Percentiles rank a stretch among this genome's conserved stretches.
Evolutionary conservation across 495 filamentous ascomycete species (phyloP).

Genomic region (Neurospora sublineolata): DNA sequence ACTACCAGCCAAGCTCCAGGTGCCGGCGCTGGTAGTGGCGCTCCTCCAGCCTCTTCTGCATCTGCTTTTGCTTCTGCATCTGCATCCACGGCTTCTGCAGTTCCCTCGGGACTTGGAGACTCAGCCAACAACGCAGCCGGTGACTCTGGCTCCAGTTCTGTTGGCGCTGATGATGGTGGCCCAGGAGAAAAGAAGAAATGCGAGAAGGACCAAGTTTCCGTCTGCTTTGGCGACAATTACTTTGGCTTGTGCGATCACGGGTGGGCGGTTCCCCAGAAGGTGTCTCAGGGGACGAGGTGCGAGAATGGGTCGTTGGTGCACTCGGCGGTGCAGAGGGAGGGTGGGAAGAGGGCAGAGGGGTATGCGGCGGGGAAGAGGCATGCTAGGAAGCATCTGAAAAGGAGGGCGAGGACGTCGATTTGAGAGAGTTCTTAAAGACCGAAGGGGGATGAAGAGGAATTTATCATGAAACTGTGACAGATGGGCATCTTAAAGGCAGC

Average conservation of each 20-base stretch:
- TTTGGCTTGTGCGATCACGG: constrained; percentile 15
- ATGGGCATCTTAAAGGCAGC: neutral
- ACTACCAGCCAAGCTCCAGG: neutral
- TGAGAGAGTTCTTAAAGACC: neutral
- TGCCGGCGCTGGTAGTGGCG: neutral
- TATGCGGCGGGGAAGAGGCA: neutral
- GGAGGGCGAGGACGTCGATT: neutral
- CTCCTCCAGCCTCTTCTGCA: neutral
- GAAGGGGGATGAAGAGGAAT: neutral
- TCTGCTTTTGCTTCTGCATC: neutral
- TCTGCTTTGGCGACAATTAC: neutral
- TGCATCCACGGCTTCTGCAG: neutral
- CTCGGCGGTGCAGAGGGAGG: neutral
- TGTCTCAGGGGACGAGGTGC: constrained; percentile 11
- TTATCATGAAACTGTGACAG: neutral
- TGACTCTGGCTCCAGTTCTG: neutral
- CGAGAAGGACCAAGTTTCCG: neutral
- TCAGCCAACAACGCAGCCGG: neutral
- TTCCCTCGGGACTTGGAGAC: neutral
- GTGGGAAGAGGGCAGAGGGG: neutral
- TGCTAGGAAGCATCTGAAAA: neutral
- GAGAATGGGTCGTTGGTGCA: neutral
- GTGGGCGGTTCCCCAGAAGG: constrained; percentile 3
- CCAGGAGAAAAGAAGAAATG: neutral
- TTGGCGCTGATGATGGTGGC: neutral